Evolutionary conservation across 2,329 filamentous ascomycete species (phyloP), one percentile per base, ranked within the genome.

Genomic region (Diaporthe sp.): DNA sequence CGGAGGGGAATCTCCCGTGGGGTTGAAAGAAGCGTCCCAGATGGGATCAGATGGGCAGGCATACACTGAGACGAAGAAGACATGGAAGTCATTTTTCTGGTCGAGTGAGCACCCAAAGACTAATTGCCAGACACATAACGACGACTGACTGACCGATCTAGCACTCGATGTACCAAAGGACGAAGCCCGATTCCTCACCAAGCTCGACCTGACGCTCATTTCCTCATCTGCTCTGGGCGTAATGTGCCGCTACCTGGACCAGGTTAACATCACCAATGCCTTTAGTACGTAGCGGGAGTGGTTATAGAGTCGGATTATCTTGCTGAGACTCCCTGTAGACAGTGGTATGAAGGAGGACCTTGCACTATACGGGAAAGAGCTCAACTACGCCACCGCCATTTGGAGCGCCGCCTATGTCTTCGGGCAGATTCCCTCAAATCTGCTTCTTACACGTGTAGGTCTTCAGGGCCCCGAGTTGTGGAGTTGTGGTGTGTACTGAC

Each of bases 321-420:
- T 25, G 62, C 62, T 68, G 6, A 68, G 1, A 10, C 4, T 15
- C 5, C 12, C 2, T 5, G 3, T 22, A 68, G 62, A 68, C 31
- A 68, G 62, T 22, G 62, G 62, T 2, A 68, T 68, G 62, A 68
- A 82, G 60, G 81, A 83, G 71, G 81, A 83, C 31, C 78, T 83
- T 4, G 49, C 68, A 0, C 78, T 82, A 3, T 82, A 81, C 39
- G 81, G 82, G 17, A 82, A 81, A 58, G 78, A 83, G 57, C 80
- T 83, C 61, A 83, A 83, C 75, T 82, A 82, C 60, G 79, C 79
- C 55, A 80, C 80, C 49, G 79, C 79, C 2, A 60, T 80, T 22
- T 83, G 81, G 81, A 81, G 79, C 53, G 80, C 79, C 4, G 81
- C 80, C 22, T 82, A 83, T 53, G 79, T 82, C 5, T 77, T 82